Percentiles rank a stretch among this genome's conserved stretches.
phyloP scores from a whole-genome alignment of 768 basidiomycete genomes.

The Auricularia sp. region DNA sequence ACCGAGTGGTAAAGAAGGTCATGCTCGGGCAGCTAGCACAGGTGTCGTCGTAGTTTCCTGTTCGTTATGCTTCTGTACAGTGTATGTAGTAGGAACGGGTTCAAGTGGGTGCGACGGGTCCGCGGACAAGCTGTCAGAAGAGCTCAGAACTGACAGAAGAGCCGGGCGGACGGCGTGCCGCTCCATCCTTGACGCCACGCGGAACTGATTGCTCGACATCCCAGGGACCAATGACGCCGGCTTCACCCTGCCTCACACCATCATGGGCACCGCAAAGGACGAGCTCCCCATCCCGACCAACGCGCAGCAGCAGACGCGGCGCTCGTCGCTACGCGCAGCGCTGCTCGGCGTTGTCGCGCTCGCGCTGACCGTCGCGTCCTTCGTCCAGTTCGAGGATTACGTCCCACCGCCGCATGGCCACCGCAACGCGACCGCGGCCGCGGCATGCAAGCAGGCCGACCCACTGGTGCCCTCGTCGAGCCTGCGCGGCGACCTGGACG shows the following conservation, averaged over 20 bases:
- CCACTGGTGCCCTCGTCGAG: background rate
- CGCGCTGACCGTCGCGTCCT: background rate
- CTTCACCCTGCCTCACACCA: background rate
- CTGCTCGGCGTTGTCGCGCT: background rate
- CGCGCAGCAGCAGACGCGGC: background rate
- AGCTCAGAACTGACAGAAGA: too few relatives aligned
- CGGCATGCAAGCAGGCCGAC: background rate
- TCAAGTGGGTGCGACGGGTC: too few relatives aligned
- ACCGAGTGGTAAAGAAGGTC: too few relatives aligned
- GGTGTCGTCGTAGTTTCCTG: too few relatives aligned
- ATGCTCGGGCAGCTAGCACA: too few relatives aligned
- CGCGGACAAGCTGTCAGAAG: too few relatives aligned
- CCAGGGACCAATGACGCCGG: background rate
- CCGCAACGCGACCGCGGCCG: background rate
- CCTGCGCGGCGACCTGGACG: slow-evolving; percentile 24
- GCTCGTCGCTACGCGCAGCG: background rate
- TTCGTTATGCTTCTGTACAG: too few relatives aligned
- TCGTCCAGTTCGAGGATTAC: background rate
- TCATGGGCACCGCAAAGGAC: background rate
- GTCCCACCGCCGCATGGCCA: background rate
- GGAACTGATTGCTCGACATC: background rate
- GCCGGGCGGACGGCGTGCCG: too few relatives aligned
- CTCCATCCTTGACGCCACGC: background rate
- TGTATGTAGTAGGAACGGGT: too few relatives aligned
- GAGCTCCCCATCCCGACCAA: background rate